Evolutionary conservation across 2,329 filamentous ascomycete species (phyloP).

Genomic region (Phialophora tarda): DNA sequence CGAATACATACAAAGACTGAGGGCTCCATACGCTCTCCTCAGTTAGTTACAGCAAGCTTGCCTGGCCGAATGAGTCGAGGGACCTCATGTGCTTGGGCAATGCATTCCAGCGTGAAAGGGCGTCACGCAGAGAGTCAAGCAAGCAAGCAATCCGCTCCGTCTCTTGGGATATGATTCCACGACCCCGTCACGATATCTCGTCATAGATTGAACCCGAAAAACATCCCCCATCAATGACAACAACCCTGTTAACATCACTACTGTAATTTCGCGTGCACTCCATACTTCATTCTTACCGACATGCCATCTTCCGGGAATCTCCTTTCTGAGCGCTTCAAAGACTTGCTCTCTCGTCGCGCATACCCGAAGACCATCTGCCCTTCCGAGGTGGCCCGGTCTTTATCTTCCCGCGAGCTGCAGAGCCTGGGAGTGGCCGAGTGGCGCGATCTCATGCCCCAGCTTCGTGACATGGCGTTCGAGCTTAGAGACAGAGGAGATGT

Average conservation of each 20-base stretch:
- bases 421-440: conserved; percentile 46
- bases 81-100: too few relatives aligned
- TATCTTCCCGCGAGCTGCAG: conserved; percentile 50
- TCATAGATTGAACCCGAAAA: too few relatives aligned
- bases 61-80: too few relatives aligned
- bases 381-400: conserved; percentile 57
- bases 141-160: too few relatives aligned
- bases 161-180: too few relatives aligned
- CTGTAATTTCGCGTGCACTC: background rate
- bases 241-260: too few relatives aligned
- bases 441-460: conserved; percentile 55
- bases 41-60: too few relatives aligned
- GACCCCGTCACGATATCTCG: too few relatives aligned
- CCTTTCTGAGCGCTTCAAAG: background rate
- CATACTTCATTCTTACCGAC: background rate
- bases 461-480: conserved; percentile 52
- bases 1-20: background rate
- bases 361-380: conserved; percentile 60
- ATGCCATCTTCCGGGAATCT: background rate
- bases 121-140: too few relatives aligned
- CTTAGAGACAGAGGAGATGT: conserved; percentile 50
- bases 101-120: too few relatives aligned
- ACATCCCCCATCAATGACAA: too few relatives aligned
- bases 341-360: conserved; percentile 41
- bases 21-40: too few relatives aligned